Conservation (phyloP, 1,284 basidiomycete genomes). For the Melampsora allii-populina region DNA sequence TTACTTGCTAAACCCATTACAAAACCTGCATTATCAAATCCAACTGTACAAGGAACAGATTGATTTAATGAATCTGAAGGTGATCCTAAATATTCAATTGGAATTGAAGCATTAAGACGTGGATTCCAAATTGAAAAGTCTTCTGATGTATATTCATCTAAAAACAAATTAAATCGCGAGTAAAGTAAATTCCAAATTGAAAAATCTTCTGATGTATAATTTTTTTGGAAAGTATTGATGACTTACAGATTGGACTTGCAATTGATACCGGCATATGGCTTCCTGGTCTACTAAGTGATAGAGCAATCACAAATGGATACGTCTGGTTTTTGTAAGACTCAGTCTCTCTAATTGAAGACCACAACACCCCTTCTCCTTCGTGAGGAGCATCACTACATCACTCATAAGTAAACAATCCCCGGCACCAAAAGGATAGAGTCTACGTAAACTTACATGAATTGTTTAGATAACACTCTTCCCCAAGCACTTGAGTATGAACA, state of each 20-base stretch:
- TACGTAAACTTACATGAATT: conserved; percentile 35
- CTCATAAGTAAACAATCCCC: not conserved
- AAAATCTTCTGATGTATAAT: conserved; percentile 27
- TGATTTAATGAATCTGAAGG: not conserved
- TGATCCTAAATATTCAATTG: conserved; percentile 33
- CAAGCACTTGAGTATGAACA: conserved; percentile 17
- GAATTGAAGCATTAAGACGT: conserved; percentile 33
- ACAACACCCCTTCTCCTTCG: conserved; percentile 27
- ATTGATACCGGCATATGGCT: not conserved
- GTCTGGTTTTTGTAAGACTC: conserved; percentile 11
- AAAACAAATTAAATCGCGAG: not conserved
- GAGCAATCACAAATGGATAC: conserved; percentile 31
- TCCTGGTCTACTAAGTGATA: conserved; percentile 24
- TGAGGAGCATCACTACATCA: conserved; percentile 5
- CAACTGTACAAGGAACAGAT: conserved; percentile 7
- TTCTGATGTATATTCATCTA: conserved; percentile 37
- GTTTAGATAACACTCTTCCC: conserved; percentile 22
- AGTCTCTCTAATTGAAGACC: conserved; percentile 31
- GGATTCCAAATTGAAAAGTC: conserved; percentile 35
- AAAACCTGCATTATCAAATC: conserved; percentile 43
- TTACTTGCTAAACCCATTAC: conserved; percentile 40
- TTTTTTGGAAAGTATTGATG: not conserved
- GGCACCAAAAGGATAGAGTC: too few species aligned
- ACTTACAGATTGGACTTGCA: not conserved
- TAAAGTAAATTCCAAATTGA: conserved; percentile 20